These are phyloP conservation scores for Cyberlindnera veronae DNA, from an alignment of 805 yeast genomes.

Conservation along the genomic window DNA sequence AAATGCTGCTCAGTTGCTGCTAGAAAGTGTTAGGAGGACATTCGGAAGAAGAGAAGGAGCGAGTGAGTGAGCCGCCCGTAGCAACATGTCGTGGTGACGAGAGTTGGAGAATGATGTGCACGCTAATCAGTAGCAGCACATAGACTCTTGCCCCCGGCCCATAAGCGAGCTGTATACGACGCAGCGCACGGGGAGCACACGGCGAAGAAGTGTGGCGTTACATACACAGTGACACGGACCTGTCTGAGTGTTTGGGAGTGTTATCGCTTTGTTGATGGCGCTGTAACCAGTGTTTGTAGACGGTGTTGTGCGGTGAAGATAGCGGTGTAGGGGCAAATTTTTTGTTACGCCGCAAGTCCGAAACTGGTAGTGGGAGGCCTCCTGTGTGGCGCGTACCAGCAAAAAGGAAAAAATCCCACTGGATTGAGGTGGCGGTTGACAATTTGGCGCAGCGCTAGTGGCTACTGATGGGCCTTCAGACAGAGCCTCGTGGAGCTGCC, in stretches of 20 bases:
- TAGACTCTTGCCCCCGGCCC: no score
- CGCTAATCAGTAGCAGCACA: not conserved
- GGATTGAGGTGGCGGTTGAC: not conserved
- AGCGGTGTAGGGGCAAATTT: conserved; percentile 13
- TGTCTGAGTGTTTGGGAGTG: not conserved
- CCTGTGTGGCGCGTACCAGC: conserved; percentile 4
- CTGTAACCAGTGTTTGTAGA: not conserved
- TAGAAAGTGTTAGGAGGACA: no score
- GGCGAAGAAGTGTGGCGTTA: no score
- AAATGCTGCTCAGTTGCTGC: no score
- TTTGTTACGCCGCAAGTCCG: conserved; percentile 9
- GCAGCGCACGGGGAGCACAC: no score
- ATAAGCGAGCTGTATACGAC: no score
- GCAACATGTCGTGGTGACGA: no score
- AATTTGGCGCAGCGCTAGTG: conserved; percentile 1
- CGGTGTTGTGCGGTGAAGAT: conserved; percentile 3
- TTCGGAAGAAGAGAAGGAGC: no score
- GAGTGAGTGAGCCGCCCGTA: no score
- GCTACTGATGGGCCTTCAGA: no score
- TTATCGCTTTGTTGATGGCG: not conserved
- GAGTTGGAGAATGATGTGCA: not conserved
- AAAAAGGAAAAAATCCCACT: conserved; percentile 6
- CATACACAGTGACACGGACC: no score
- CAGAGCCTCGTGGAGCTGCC: no score
- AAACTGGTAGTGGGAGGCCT: not conserved